phyloP scores from a whole-genome alignment of 495 filamentous ascomycete genomes.

The Neurospora sublineolata region DNA sequence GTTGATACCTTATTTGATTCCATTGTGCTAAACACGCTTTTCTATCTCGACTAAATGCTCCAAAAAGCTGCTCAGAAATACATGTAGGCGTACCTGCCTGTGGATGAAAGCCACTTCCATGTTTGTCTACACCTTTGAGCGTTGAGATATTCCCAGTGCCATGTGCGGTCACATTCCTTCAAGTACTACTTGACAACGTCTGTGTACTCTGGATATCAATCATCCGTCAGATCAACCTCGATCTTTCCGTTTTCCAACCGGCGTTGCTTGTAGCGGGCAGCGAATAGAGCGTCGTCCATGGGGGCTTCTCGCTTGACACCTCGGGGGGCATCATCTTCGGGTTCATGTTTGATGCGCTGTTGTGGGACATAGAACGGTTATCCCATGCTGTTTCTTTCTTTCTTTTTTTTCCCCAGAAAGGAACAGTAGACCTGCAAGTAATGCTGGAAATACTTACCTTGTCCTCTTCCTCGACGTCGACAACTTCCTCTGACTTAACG shows the following conservation, averaged over 20 bases:
- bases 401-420: too few relatives aligned
- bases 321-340: neutral
- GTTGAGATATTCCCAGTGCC: neutral
- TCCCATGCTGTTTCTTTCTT: too few relatives aligned
- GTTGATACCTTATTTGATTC: neutral
- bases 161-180: neutral
- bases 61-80: neutral
- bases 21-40: neutral
- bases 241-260: neutral
- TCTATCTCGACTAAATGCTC: neutral
- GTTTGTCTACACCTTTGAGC: neutral
- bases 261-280: neutral
- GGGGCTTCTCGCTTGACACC: neutral
- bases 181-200: neutral
- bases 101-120: neutral
- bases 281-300: neutral
- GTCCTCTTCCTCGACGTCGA: neutral
- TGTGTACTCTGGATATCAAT: neutral
- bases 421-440: neutral
- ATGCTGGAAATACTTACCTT: neutral
- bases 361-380: neutral
- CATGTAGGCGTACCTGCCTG: neutral
- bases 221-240: conserved; percentile 1
- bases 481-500: neutral
- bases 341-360: neutral